Conservation (phyloP, 2,329 filamentous ascomycete genomes). For the Fusarium haematococcum region DNA sequence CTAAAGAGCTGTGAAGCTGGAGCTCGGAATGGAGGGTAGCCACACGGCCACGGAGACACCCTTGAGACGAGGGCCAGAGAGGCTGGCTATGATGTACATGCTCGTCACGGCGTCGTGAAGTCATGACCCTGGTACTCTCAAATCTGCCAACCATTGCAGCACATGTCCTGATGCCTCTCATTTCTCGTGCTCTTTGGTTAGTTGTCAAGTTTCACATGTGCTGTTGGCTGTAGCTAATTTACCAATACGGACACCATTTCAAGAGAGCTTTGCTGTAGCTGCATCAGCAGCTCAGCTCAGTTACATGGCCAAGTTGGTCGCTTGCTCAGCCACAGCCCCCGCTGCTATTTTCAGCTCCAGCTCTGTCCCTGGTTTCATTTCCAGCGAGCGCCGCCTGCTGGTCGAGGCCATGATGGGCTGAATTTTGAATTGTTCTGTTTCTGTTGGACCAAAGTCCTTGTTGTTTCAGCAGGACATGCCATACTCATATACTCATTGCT, state of each 20-base stretch:
- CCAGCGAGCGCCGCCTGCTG: not conserved
- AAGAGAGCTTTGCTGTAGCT: not conserved
- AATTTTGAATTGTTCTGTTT: not conserved
- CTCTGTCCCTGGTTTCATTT: slow-evolving; percentile 2
- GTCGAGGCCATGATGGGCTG: not conserved
- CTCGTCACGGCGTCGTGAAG: not conserved
- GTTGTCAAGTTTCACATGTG: slow-evolving; percentile 5
- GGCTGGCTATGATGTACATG: not conserved
- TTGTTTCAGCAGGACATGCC: not conserved
- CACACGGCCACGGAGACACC: not conserved
- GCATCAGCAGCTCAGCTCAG: not conserved
- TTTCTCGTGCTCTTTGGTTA: not conserved
- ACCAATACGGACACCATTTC: not conserved
- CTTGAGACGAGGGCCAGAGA: not conserved
- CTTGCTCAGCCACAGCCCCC: slow-evolving; percentile 39
- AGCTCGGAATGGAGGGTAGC: not conserved
- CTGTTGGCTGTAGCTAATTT: not conserved
- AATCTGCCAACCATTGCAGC: not conserved
- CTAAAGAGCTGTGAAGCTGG: not conserved
- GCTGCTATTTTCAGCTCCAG: slow-evolving; percentile 39
- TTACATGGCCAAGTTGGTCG: slow-evolving; percentile 6
- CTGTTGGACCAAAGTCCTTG: not conserved
- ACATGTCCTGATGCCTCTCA: not conserved
- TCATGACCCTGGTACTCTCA: not conserved
- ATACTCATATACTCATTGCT: not conserved